Conservation (phyloP, 2,329 filamentous ascomycete species). For the Scytalidium sp. region DNA sequence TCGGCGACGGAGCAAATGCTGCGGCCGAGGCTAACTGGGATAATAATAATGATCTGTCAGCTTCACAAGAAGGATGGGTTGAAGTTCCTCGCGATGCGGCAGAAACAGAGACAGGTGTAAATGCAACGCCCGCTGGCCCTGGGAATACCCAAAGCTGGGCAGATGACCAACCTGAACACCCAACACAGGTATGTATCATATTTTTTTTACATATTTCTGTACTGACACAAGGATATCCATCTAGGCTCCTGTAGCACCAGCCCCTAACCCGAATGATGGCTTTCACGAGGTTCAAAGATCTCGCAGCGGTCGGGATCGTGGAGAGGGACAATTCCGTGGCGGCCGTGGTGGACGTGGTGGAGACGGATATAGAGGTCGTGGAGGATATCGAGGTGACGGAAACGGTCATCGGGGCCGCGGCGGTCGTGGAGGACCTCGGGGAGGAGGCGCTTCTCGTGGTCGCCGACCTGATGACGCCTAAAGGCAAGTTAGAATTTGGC, state of each 20-base stretch:
- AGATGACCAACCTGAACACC: conserved; percentile 67
- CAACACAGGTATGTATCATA: conserved; percentile 36
- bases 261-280: conserved; percentile 55
- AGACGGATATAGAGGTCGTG: conserved; percentile 47
- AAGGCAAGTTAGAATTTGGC: not conserved
- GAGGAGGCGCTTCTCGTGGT: conserved; percentile 19
- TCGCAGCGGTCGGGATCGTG: conserved; percentile 50
- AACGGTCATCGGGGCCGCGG: conserved; percentile 45
- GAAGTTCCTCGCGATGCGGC: conserved; percentile 71
- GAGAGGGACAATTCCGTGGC: conserved; percentile 47
- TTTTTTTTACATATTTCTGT: not conserved
- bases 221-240: conserved; percentile 15
- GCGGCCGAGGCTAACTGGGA: conserved; percentile 69
- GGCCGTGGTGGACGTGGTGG: conserved; percentile 50
- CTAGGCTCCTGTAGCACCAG: conserved; percentile 24
- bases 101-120: conserved; percentile 68
- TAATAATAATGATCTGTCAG: conserved; percentile 27
- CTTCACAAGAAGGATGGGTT: conserved; percentile 30
- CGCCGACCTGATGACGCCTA: conserved; percentile 21
- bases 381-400: conserved; percentile 42
- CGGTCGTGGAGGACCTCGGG: conserved; percentile 30
- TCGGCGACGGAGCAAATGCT: conserved; percentile 52
- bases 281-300: conserved; percentile 69
- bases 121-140: conserved; percentile 52
- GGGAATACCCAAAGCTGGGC: conserved; percentile 72